phyloP scores from a whole-genome alignment of 257 asterid species.

The Capsicum pubescens region DNA sequence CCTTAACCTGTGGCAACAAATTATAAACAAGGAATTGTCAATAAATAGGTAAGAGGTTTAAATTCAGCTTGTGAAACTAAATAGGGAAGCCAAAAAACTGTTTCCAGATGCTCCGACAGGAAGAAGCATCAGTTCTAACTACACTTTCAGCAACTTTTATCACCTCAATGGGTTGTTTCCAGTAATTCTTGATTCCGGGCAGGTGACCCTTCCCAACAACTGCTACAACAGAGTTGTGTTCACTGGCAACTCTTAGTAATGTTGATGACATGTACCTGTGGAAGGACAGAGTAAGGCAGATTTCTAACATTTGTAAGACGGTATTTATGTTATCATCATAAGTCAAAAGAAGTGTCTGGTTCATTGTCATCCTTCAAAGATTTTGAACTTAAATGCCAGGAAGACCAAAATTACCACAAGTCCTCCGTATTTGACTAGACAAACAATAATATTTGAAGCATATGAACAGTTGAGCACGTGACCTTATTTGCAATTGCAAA shows the following conservation, averaged over 20 bases:
- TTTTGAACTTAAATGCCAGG: background rate
- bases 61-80: background rate
- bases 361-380: background rate
- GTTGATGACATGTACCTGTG: constrained; percentile 83
- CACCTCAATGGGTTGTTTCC: constrained; percentile 89
- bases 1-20: constrained; percentile 52
- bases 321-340: background rate
- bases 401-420: background rate
- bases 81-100: background rate
- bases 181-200: constrained; percentile 76
- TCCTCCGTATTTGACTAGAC: background rate
- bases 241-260: constrained; percentile 68
- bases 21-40: constrained; percentile 16
- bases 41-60: constrained; percentile 8
- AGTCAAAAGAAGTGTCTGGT: constrained; percentile 7
- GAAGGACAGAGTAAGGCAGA: background rate
- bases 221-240: constrained; percentile 86
- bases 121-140: background rate
- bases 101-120: background rate
- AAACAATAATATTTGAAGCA: background rate
- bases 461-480: background rate
- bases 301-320: background rate
- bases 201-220: constrained; percentile 95
- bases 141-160: constrained; percentile 28
- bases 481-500: background rate